Base-by-base conservation (phyloP, 495 filamentous ascomycete species). In the Cenococcum geophilum region DNA sequence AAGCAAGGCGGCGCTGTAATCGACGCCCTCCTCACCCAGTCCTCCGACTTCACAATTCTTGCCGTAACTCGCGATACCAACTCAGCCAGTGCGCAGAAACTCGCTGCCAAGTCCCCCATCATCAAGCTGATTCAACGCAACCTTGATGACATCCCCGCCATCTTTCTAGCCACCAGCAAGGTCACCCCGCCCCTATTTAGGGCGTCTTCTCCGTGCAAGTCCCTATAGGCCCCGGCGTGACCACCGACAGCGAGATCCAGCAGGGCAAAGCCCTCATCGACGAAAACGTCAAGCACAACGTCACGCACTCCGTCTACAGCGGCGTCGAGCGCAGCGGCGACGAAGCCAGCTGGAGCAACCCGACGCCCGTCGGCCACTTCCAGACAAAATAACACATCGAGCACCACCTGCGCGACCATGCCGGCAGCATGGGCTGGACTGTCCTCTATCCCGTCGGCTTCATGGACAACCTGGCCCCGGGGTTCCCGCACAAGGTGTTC, bases 1-100 rank as follows among this genome's bases (percentile, higher is more conserved):
- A 81, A 87, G 62, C 88, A 91, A 71, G 88, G 89, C 58, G 79
- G 83, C 27, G 76, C 80, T 12, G 72, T 85, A 36, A 76, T 91
- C 66, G 71, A 79, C 4, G 79, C 77, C 54, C 80, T 91, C 35
- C 72, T 85, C 14, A 62, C 71, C 25, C 72, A 74, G 43, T 49
- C 62, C 3, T 58, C 73, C 16, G 45, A 75, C 23, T 76, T 85
- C 71, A 78, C 83, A 54, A 83, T 91, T 65, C 79, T 91, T 16
- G 88, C 84, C 20, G 75, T 90, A 14, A 90, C 88, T 0, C 84
- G 88, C 49, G 78, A 87, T 59, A 58, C 80, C 6, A 60, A 73
- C 8, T 83, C 83, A 10, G 36, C 75, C 21, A 75, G 73, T 14
- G 84, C 87, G 0, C 73, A 82, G 65, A 74, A 75, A 45, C 76